Conservation (phyloP, 805 yeast species). For the Saccharomyces kudriavzevii region DNA sequence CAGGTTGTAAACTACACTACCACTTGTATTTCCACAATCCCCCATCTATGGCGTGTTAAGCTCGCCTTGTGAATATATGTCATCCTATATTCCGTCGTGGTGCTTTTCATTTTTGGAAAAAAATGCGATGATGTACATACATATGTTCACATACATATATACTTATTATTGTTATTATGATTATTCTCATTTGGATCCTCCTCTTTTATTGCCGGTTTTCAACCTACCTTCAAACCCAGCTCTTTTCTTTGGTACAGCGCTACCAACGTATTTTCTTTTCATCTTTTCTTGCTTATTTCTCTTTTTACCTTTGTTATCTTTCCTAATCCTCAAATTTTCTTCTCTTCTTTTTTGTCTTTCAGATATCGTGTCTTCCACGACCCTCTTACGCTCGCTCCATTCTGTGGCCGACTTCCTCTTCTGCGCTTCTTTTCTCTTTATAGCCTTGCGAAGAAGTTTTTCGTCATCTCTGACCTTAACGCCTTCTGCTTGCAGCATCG, state of each 20-base stretch:
- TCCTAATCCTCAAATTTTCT: conserved; percentile 78
- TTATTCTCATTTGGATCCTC: not conserved
- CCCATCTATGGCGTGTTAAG: not conserved
- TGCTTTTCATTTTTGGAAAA: not conserved
- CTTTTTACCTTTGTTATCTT: conserved; percentile 75
- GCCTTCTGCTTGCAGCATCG: conserved; percentile 83
- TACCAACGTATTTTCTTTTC: conserved; percentile 54
- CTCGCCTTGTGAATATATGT: not conserved
- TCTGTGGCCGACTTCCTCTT: conserved; percentile 83
- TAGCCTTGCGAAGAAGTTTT: conserved; percentile 71
- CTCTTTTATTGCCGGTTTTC: conserved; percentile 26
- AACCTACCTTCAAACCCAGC: conserved; percentile 88
- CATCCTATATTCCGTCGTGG: not conserved
- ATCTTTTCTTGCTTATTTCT: conserved; percentile 65
- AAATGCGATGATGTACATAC: not conserved
- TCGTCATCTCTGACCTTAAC: conserved; percentile 84
- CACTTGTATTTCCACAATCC: conserved; percentile 19
- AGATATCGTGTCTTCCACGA: conserved; percentile 64
- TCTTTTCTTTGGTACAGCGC: conserved; percentile 43
- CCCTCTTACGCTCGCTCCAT: conserved; percentile 85
- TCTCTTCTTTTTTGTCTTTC: conserved; percentile 83
- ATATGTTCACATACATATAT: conserved; percentile 2
- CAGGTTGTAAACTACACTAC: conserved; percentile 29
- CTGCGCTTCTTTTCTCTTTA: conserved; percentile 72
- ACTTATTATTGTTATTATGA: conserved; percentile 1